Base-by-base conservation (phyloP, 2,329 filamentous ascomycete genomes). In the Byssoonygena ceratinophila region DNA sequence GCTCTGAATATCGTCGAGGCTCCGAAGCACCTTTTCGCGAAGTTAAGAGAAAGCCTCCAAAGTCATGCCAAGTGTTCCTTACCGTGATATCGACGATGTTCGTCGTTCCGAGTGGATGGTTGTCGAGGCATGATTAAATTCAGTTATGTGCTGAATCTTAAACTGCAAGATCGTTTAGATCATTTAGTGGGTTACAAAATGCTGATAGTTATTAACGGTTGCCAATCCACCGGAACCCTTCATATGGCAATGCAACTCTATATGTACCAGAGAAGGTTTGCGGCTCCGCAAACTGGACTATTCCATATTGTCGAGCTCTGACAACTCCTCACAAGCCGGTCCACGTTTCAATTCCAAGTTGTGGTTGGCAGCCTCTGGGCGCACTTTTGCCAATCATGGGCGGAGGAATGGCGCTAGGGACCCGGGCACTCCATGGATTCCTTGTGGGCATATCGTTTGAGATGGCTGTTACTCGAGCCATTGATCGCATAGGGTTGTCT, bases 331-430 rank as follows among this genome's bases (percentile, higher is more conserved):
- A 31, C 22, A 43, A 8, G 47, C n/a, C 32, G 23, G 47, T 43
- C 47, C 47, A 50, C 47, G 47, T 50, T 43, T 50, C 37, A 43
- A 43, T 43, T n/a, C n/a, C 23, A 50, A 12, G 20, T 16, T 34
- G 37, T 29, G 39, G 47, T 34, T 50, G 36, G 20, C 25, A 43
- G 37, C 37, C 25, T 32, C 8, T 14, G 7, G 16, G n/a, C n/a
- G n/a, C n/a, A n/a, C n/a, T n/a, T 34, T 50, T 43, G 23, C 47
- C 47, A 50, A 50, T 50, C 47, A 50, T 32, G 27, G 12, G 18
- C 16, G 36, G 9, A 25, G 39, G 39, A 43, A 16, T 23, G 3
- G 39, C 36, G 12, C 37, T 25, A 50, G 37, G 25, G 22, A 41
- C 32, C 47, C 27, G 47, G 37, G 22, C 5, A 20, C 37, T 49